Evolutionary conservation across 2,329 filamentous ascomycete genomes (phyloP).

Genomic region (Oidium heveae): DNA sequence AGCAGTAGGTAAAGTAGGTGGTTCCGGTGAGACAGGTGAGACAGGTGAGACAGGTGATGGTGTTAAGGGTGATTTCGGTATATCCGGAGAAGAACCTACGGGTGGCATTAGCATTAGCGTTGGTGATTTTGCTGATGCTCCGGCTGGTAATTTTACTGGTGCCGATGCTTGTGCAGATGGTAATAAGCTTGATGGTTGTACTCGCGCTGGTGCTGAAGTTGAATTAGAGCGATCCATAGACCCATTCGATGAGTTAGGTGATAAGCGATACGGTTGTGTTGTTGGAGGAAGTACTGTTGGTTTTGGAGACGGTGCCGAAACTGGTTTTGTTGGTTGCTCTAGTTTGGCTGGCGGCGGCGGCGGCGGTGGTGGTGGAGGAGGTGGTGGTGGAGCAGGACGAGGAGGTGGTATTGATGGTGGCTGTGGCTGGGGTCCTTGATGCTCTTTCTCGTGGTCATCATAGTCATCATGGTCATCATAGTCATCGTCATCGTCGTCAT

Average conservation of each 20-base stretch:
- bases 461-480: not conserved
- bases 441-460: not conserved
- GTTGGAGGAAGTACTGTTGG: not conserved
- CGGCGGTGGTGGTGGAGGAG: not conserved
- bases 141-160: not conserved
- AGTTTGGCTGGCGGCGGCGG: not conserved
- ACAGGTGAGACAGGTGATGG: slow-evolving; percentile 1
- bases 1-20: not conserved
- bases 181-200: not conserved
- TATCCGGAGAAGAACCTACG: not conserved
- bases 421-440: not conserved
- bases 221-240: too few species aligned
- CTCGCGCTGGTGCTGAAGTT: too few species aligned
- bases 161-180: not conserved
- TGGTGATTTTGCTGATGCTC: not conserved
- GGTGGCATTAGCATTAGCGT: not conserved
- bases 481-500: slow-evolving; percentile 1
- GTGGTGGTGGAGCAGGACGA: not conserved
- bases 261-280: not conserved
- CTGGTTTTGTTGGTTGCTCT: not conserved
- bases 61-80: not conserved
- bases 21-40: slow-evolving; percentile 1
- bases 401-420: too few species aligned
- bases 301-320: not conserved
- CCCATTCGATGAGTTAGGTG: not conserved